Evolutionary conservation across 257 asterid genomes (phyloP), one percentile per base, ranked within the genome.

Genomic region (Ilex asprella): DNA sequence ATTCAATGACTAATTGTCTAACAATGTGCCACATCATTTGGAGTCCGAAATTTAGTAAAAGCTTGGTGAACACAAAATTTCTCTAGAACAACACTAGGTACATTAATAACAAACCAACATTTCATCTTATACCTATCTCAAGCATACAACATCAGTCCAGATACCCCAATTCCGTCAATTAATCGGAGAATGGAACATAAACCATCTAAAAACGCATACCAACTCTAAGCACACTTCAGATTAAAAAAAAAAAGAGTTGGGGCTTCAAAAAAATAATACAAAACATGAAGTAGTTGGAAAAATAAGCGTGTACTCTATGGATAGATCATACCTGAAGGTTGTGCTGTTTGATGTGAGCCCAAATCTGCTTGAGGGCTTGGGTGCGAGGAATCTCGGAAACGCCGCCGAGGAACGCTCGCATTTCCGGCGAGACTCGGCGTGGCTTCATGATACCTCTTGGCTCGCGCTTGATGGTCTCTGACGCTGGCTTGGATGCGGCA

Each of bases 361-460:
- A 91, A 79, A 92, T 86, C 72, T 75, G 76, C 73, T 83, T 83
- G 47, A 86, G 87, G 9, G 79, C 89, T 63, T 84, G 84, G 53
- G 97, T 84, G 30, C 95, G 88, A 10, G 95, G 82, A 60, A 88
- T 79, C 81, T 88, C 98, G 31, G 91, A 9, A 10, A 80, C 79
- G 12, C 95, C 95, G 15, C 95, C 98, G 53, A 88, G 87, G 68
- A 91, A 88, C n/a, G 82, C 87, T 79, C 76, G 92, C 95, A 88
- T 86, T 65, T 84, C 95, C 43, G 86, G 86, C 11, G 98, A 86
- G 2, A 92, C 95, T 0, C 73, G 78, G 57, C 83, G 82, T 16
- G 98, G 97, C 83, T 86, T 88, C 95, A 77, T 82, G 65, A 88
- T 83, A 9, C 98, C 95, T 66, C 93, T 74, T 30, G 89, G 91